Evolutionary conservation across 768 basidiomycete genomes (phyloP).

Genomic region (Boletus vinaceobasis): DNA sequence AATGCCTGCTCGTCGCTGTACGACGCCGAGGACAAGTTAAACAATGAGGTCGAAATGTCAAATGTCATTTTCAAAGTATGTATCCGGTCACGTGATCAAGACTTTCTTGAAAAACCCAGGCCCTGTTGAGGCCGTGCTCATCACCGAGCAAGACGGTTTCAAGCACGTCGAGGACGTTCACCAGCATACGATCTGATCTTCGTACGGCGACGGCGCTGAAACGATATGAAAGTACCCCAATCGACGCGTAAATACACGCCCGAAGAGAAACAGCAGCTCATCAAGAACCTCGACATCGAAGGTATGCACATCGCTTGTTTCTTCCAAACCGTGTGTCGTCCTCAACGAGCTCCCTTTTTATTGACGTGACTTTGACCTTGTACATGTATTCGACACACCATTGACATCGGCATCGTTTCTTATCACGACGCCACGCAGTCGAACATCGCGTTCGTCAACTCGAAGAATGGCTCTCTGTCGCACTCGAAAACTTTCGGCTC

Average conservation of each 20-base stretch:
- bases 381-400: too few species aligned
- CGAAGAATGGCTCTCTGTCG: constrained; percentile 69
- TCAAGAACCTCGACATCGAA: constrained; percentile 79
- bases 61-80: neutral
- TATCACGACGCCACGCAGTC: constrained; percentile 39
- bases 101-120: neutral
- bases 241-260: constrained; percentile 42
- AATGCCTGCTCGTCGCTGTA: neutral
- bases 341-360: neutral
- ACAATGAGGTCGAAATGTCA: neutral
- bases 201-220: neutral
- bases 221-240: constrained; percentile 20
- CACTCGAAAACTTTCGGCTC: constrained; percentile 68
- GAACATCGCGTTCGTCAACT: constrained; percentile 72
- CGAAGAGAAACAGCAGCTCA: constrained; percentile 73
- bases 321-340: neutral
- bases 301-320: constrained; percentile 37
- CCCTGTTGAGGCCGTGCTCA: neutral
- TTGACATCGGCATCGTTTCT: neutral
- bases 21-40: neutral
- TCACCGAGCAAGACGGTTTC: neutral
- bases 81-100: constrained; percentile 7
- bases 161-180: neutral
- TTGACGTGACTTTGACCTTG: too few species aligned
- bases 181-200: neutral